These are phyloP conservation scores for Fusarium odoratissimum DNA, from an alignment of 2,329 filamentous ascomycete genomes.

Conservation along the genomic window DNA sequence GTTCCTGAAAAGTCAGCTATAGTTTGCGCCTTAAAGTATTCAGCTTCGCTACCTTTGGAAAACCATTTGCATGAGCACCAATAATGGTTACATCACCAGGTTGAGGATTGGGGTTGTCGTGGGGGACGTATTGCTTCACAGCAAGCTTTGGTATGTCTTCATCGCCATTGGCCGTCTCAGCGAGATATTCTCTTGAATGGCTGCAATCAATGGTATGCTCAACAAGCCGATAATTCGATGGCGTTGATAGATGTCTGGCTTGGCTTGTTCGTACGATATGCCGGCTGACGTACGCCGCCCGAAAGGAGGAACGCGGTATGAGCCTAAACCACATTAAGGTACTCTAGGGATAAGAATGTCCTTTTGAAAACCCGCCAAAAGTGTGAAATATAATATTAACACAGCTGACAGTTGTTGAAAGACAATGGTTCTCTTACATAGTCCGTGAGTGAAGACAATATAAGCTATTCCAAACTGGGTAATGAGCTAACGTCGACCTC, in stretches of 20 bases:
- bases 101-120: background rate
- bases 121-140: background rate
- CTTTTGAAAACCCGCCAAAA: too few species aligned
- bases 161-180: background rate
- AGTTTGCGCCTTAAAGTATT: rapidly evolving
- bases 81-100: background rate
- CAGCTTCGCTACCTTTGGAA: background rate
- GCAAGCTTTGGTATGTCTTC: background rate
- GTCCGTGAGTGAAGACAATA: too few species aligned
- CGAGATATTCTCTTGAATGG: background rate
- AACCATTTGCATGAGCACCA: background rate
- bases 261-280: background rate
- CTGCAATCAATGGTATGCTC: background rate
- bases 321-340: background rate
- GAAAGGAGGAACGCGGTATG: too few species aligned
- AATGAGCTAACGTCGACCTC: background rate
- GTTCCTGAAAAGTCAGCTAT: background rate
- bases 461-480: background rate
- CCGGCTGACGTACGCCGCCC: too few species aligned
- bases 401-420: background rate
- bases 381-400: background rate
- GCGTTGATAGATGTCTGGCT: background rate
- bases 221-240: background rate
- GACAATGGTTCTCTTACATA: background rate
- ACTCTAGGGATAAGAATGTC: too few species aligned